Conservation (phyloP, 345 rosid species). For the Xanthoceras sorbifolium region DNA sequence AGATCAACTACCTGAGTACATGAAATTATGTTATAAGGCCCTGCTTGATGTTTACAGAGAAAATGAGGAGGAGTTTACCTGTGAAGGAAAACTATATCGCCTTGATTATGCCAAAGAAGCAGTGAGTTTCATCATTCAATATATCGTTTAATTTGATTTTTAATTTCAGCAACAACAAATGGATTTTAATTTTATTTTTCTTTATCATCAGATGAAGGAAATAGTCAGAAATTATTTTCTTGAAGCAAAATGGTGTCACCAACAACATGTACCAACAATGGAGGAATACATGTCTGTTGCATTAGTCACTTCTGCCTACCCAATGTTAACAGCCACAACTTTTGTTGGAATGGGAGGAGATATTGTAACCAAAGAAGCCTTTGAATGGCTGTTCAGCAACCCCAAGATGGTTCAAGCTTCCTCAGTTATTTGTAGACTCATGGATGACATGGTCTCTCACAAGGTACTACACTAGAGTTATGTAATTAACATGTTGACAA, state of each 20-base stretch:
- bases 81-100: slow-evolving; percentile 21
- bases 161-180: no score
- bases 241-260: slow-evolving; percentile 37
- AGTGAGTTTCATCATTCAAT: slow-evolving; percentile 18
- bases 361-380: slow-evolving; percentile 17
- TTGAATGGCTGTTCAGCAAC: slow-evolving; percentile 19
- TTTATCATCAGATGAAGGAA: slow-evolving; percentile 36
- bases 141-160: no score
- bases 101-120: slow-evolving; percentile 31
- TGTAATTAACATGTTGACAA: no score
- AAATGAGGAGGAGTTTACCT: slow-evolving; percentile 19
- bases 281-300: slow-evolving; percentile 37
- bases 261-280: slow-evolving; percentile 22
- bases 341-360: slow-evolving; percentile 35
- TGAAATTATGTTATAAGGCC: slow-evolving; percentile 35
- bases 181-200: no score
- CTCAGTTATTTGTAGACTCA: slow-evolving; percentile 25
- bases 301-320: slow-evolving; percentile 9
- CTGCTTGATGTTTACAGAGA: slow-evolving; percentile 36
- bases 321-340: slow-evolving; percentile 16
- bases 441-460: slow-evolving; percentile 31
- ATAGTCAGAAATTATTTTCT: slow-evolving; percentile 18
- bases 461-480: no score
- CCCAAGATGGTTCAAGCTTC: slow-evolving; percentile 29
- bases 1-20: slow-evolving; percentile 30